Evolutionary conservation across 495 filamentous ascomycete species (phyloP).

Genomic region (Aspergillus leporis): DNA sequence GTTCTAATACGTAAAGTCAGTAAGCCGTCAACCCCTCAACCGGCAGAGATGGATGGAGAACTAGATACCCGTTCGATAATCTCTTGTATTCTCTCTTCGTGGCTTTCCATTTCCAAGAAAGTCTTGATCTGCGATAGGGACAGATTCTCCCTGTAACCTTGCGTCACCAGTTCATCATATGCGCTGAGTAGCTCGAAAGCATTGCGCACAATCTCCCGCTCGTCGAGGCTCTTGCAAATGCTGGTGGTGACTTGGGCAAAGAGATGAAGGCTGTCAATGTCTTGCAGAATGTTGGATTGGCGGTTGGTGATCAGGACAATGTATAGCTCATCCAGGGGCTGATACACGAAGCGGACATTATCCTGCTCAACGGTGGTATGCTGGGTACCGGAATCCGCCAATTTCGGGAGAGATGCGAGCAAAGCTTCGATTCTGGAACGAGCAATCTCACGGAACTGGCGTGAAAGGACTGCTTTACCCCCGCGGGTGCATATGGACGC

Average conservation of each 20-base stretch:
- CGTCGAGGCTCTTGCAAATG: constrained; percentile 93
- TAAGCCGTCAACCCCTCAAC: constrained; percentile 5
- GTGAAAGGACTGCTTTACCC: constrained; percentile 94
- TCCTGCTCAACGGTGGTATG: constrained; percentile 98
- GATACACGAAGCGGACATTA: constrained; percentile 99
- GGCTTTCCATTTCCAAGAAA: constrained; percentile 98
- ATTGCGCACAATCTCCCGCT: constrained; percentile 90
- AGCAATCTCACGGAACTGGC: constrained; percentile 95
- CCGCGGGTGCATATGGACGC: constrained; percentile 98
- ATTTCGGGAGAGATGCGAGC: constrained; percentile 94
- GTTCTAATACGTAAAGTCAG: constrained; percentile 59
- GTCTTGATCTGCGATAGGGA: constrained; percentile 96
- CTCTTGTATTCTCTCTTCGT: constrained; percentile 97
- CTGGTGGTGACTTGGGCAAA: constrained; percentile 96
- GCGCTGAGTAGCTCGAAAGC: constrained; percentile 93
- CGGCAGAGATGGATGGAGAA: background rate
- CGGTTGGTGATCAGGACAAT: constrained; percentile 99
- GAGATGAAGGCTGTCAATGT: constrained; percentile 95
- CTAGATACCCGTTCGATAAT: constrained; percentile 82
- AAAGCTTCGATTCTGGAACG: constrained; percentile 94
- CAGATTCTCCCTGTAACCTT: constrained; percentile 94
- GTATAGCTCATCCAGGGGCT: constrained; percentile 97
- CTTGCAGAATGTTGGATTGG: constrained; percentile 98
- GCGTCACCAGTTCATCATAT: constrained; percentile 93
- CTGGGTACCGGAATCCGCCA: constrained; percentile 90